Conservation (phyloP, 2,329 filamentous ascomycete genomes). For the Claviceps humidiphila region DNA sequence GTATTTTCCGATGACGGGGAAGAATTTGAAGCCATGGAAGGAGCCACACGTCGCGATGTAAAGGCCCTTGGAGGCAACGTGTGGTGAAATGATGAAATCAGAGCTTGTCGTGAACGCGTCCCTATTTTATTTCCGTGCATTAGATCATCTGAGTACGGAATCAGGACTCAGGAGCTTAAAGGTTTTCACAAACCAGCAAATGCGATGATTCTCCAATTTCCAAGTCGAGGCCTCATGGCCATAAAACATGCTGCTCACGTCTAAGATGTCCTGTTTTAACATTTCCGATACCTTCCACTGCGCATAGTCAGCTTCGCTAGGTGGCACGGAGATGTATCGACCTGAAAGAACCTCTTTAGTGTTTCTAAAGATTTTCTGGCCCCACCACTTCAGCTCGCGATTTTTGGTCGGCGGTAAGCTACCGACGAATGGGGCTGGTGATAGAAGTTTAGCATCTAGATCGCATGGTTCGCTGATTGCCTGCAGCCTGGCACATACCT, state of each 20-base stretch:
- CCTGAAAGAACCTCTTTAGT: conserved; percentile 38
- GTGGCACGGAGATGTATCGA: conserved; percentile 42
- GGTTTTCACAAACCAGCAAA: conserved; percentile 45
- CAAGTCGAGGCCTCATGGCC: conserved; percentile 40
- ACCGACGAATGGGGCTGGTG: conserved; percentile 42
- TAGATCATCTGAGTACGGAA: no score
- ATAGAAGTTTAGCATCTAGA: not conserved
- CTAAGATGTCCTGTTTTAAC: conserved; percentile 45
- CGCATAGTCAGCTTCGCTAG: conserved; percentile 40
- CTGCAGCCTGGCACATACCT: conserved; percentile 10
- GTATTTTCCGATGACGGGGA: conserved; percentile 51
- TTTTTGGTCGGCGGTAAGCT: conserved; percentile 40
- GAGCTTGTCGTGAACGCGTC: conserved; percentile 49
- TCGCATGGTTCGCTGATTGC: not conserved
- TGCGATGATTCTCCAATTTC: conserved; percentile 48
- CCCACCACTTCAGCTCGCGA: conserved; percentile 46
- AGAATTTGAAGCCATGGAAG: conserved; percentile 56
- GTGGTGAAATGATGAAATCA: conserved; percentile 50
- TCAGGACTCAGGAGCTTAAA: not conserved
- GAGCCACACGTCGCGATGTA: conserved; percentile 52
- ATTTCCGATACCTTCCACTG: conserved; percentile 47
- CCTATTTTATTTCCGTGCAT: conserved; percentile 24
- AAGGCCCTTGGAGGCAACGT: conserved; percentile 36
- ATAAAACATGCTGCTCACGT: conserved; percentile 45
- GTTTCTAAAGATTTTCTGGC: conserved; percentile 45